Base-by-base conservation (phyloP, 2,329 filamentous ascomycete species). In the Clonostachys rosea region DNA sequence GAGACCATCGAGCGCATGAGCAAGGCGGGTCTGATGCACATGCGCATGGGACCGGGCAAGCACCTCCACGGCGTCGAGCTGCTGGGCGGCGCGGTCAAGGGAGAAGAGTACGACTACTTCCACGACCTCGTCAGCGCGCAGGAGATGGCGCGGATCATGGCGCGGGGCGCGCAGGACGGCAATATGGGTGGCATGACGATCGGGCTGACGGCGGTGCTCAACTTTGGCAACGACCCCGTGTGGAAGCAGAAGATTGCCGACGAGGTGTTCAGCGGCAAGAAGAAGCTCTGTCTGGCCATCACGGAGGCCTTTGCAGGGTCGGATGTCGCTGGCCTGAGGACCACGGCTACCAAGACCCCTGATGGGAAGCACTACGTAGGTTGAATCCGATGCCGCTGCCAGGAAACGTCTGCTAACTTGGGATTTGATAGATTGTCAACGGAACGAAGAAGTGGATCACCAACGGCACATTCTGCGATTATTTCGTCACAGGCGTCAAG, bases 151-250 rank as follows among this genome's bases (percentile, higher is more conserved):
- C 77, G 90, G 34, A 73, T 80, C 8, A 89, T 86, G 63, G 83
- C 86, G 30, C 73, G 88, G 57, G 90, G 89, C 2, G 95, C 94
- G 68, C 84, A 89, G 64, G 90, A 95, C 62, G 90, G 89, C 5
- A 91, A 90, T 66, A 82, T 95, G 79, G 86, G 88, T 3, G 89
- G 90, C 45, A 90, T 95, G 87, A 84, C 84, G 30, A 95, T 95
- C 54, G 83, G 83, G 37, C 69, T 95, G 53, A 89, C 89, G 1
- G 89, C 88, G 10, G 81, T 95, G 20, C 77, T 90, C 60, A 86
- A 92, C 71, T 95, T 85, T 75, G 80, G 87, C 64, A 81, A 78
- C 45, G 78, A 92, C 58, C 72, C 81, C 47, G 71, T 71, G 39
- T 78, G 89, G 56, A 84, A 84, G 68, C 76, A 84, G 56, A 75